phyloP scores from a whole-genome alignment of 2,329 filamentous ascomycete genomes.

The Botrytis sinoallii region DNA sequence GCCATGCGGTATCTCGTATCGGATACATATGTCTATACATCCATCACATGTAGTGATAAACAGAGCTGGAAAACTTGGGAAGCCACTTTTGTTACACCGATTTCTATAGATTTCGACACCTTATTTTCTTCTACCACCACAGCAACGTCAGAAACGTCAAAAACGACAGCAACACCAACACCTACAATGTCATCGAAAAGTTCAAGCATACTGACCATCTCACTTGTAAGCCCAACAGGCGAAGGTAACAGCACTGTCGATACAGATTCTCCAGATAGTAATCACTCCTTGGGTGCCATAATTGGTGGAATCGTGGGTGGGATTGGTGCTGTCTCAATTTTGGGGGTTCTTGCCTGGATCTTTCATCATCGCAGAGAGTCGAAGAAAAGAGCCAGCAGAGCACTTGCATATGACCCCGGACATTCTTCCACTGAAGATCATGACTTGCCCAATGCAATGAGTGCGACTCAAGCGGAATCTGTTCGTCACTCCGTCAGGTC shows the following conservation, averaged over 20 bases:
- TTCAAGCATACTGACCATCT: not conserved
- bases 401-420: constrained; percentile 5
- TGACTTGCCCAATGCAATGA: not conserved
- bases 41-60: not conserved
- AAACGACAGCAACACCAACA: not conserved
- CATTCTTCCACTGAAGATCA: not conserved
- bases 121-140: not conserved
- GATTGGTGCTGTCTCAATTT: not conserved
- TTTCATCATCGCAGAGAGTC: not conserved
- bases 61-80: not conserved
- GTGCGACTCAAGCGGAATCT: not conserved
- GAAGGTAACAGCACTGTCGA: not conserved
- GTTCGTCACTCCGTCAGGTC: not conserved
- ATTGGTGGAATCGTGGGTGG: constrained; percentile 2
- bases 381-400: not conserved
- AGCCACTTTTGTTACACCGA: not conserved
- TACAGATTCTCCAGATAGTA: not conserved
- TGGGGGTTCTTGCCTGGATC: not conserved
- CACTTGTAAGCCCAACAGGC: not conserved
- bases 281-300: not conserved
- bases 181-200: too few relatives aligned
- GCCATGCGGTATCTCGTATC: constrained; percentile 11
- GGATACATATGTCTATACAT: not conserved
- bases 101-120: not conserved
- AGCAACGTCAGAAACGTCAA: not conserved